These are phyloP conservation scores for Aspergillus ustus DNA, from an alignment of 2,329 filamentous ascomycete genomes.

Conservation along the genomic window DNA sequence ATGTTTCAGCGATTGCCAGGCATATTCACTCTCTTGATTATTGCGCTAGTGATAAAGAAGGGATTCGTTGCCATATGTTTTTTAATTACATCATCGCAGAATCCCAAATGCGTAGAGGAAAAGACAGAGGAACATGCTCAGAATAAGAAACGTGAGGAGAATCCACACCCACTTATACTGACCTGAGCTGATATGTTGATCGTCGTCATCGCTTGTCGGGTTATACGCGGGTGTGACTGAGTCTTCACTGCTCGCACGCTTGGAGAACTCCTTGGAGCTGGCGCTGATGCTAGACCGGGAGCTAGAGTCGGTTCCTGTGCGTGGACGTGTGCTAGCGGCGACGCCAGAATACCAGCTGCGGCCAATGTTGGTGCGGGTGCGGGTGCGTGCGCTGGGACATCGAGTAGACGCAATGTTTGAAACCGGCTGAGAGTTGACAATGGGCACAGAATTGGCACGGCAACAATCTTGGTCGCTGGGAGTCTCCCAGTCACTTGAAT, in stretches of 20 bases:
- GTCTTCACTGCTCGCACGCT: background rate
- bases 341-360: no score
- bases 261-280: background rate
- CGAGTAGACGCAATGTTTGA: background rate
- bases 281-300: background rate
- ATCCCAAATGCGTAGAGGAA: conserved; percentile 31
- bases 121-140: conserved; percentile 30
- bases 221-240: background rate
- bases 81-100: conserved; percentile 27
- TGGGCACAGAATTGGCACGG: background rate
- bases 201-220: background rate
- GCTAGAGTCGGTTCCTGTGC: background rate
- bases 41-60: background rate
- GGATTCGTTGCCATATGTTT: conserved; percentile 13
- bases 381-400: background rate
- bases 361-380: background rate
- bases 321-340: background rate
- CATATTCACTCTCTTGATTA: background rate
- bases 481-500: background rate
- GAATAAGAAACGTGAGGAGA: conserved; percentile 23
- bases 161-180: conserved; percentile 32
- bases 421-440: background rate
- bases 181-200: conserved; percentile 18
- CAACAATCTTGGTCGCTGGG: background rate
- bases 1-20: background rate